A percentile compares a stretch with the other conserved stretches of the same genome.
phyloP scores from a whole-genome alignment of 148 eudicot genomes.

The Heliamphora exappendiculata region DNA sequence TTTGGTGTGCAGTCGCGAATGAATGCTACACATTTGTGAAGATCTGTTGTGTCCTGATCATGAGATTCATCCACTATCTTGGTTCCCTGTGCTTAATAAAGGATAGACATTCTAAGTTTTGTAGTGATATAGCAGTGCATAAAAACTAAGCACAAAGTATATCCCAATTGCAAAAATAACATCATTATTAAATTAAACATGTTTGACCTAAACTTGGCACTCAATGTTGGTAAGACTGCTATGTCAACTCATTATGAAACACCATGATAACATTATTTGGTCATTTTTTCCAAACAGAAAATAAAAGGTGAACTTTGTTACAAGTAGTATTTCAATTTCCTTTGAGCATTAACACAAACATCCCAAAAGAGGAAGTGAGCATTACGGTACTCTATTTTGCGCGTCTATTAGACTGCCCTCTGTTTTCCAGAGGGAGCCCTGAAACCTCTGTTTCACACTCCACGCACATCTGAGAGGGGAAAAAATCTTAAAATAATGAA shows the following conservation, averaged over 20 bases:
- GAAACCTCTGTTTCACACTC: neutral
- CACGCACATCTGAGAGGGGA: neutral
- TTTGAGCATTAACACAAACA: neutral
- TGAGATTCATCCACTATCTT: conserved; percentile 61
- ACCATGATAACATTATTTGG: neutral
- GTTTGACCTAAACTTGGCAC: neutral
- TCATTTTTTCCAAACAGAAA: neutral
- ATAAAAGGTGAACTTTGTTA: neutral
- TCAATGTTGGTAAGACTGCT: neutral
- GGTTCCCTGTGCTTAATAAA: conserved; percentile 51
- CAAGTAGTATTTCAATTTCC: neutral
- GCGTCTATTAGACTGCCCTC: neutral
- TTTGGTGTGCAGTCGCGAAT: conserved; percentile 44
- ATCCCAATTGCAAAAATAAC: neutral
- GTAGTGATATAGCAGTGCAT: neutral
- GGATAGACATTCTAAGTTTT: neutral
- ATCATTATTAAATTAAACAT: neutral
- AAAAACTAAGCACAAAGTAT: neutral
- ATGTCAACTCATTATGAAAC: neutral
- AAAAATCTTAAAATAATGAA: neutral
- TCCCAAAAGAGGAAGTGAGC: neutral
- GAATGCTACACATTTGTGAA: conserved; percentile 70
- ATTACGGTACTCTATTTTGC: neutral
- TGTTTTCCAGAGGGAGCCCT: neutral
- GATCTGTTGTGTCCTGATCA: conserved; percentile 92